These are phyloP conservation scores for Leishmania tarentolae DNA, from an alignment of 208 protist genomes.

Conservation along the genomic window DNA sequence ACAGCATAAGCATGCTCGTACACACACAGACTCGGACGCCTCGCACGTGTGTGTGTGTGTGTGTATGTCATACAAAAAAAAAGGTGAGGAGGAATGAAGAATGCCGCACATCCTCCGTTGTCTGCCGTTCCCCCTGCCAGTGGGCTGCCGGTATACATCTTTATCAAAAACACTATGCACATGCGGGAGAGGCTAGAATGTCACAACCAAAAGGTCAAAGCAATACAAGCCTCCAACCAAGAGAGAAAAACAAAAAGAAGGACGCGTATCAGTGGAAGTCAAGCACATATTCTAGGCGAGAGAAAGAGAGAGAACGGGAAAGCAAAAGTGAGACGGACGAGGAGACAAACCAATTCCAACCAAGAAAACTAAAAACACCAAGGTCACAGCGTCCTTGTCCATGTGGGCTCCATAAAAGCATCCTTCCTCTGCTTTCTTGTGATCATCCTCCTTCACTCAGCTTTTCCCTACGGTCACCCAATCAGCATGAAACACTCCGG, in stretches of 20 bases:
- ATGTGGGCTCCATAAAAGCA: neutral
- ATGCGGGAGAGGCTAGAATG: neutral
- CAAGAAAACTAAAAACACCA: neutral
- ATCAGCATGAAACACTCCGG: neutral
- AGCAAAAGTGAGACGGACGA: neutral
- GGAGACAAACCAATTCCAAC: neutral
- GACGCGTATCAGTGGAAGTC: neutral
- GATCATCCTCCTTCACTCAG: neutral
- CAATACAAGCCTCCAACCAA: neutral
- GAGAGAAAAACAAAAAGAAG: neutral
- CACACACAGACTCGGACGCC: neutral
- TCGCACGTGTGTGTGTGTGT: neutral
- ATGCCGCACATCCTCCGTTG: neutral
- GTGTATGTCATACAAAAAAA: neutral
- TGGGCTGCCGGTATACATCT: neutral
- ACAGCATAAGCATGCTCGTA: neutral
- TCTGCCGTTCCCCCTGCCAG: neutral
- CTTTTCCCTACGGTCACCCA: neutral
- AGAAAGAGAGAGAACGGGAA: neutral
- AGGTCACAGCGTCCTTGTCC: neutral
- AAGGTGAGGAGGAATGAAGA: neutral
- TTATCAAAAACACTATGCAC: constrained; percentile 2
- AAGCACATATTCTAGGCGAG: neutral
- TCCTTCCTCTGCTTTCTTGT: no score
- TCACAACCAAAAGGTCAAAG: neutral